Conservation (phyloP, 2,329 filamentous ascomycete genomes). For the Seiridium cupressi region DNA sequence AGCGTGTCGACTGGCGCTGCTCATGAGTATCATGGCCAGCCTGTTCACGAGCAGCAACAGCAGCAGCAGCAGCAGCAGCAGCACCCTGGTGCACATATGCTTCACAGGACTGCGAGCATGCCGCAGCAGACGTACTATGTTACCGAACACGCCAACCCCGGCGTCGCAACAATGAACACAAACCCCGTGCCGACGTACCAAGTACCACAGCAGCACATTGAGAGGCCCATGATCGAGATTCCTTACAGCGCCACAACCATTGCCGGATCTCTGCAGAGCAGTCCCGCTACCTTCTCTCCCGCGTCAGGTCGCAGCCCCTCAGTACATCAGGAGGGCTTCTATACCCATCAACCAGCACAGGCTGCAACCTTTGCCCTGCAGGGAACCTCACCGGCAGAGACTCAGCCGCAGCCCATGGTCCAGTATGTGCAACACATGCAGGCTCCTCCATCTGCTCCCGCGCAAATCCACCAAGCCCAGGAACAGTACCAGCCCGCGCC, state of each 20-base stretch:
- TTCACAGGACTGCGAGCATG: conserved; percentile 48
- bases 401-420: conserved; percentile 37
- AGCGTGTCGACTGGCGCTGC: conserved; percentile 41
- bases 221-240: conserved; percentile 47
- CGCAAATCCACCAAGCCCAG: conserved; percentile 24
- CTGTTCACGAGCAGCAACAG: conserved; percentile 38
- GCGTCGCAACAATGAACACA: conserved; percentile 60
- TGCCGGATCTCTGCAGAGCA: conserved; percentile 53
- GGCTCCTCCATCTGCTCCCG: conserved; percentile 23
- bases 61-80: conserved; percentile 32
- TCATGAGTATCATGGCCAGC: conserved; percentile 42
- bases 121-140: conserved; percentile 51
- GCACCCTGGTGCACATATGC: conserved; percentile 43
- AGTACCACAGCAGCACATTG: conserved; percentile 47
- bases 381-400: conserved; percentile 44
- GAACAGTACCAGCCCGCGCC: conserved; percentile 36
- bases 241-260: conserved; percentile 48
- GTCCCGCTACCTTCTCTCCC: conserved; percentile 57
- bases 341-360: conserved; percentile 44
- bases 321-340: conserved; percentile 50
- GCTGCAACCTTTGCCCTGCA: conserved; percentile 13
- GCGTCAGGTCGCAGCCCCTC: conserved; percentile 52
- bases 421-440: conserved; percentile 39
- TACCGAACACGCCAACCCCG: conserved; percentile 60
- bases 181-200: conserved; percentile 50